phyloP scores from a whole-genome alignment of 2,329 filamentous ascomycete genomes.

The Neurospora sp. region DNA sequence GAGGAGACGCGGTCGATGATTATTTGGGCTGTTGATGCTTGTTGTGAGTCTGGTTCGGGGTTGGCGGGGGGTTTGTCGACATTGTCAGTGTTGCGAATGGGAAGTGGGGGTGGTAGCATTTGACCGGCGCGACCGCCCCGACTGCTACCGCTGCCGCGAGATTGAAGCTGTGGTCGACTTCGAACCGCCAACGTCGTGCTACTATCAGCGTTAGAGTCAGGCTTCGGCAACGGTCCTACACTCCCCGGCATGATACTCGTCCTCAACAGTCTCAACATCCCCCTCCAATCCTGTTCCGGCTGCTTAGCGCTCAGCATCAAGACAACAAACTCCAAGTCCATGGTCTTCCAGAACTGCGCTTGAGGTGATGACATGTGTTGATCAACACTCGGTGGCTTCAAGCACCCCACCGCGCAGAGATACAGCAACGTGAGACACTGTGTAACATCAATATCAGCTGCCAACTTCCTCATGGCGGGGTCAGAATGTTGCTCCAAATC shows the following conservation, averaged over 20 bases:
- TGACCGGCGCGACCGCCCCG: background rate
- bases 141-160: background rate
- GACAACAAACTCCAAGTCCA: slow-evolving; percentile 57
- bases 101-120: background rate
- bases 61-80: background rate
- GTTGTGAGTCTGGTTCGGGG: background rate
- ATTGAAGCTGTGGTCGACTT: background rate
- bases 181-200: slow-evolving; percentile 24
- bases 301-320: slow-evolving; percentile 61
- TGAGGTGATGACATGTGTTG: slow-evolving; percentile 20
- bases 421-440: slow-evolving; percentile 59
- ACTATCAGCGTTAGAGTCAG: slow-evolving; percentile 30
- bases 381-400: slow-evolving; percentile 25
- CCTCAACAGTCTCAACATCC: slow-evolving; percentile 55
- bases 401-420: slow-evolving; percentile 50
- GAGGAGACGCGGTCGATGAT: slow-evolving; percentile 55
- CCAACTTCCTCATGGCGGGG: slow-evolving; percentile 33
- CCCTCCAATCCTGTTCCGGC: slow-evolving; percentile 49
- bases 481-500: slow-evolving; percentile 35
- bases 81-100: background rate
- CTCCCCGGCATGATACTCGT: slow-evolving; percentile 55
- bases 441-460: slow-evolving; percentile 49
- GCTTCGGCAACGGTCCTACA: slow-evolving; percentile 53
- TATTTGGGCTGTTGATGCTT: slow-evolving; percentile 23
- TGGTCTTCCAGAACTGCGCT: slow-evolving; percentile 54